Evolutionary conservation across 2,329 filamentous ascomycete genomes (phyloP), one percentile per base, ranked within the genome.

Genomic region (Ophiostoma sp.): DNA sequence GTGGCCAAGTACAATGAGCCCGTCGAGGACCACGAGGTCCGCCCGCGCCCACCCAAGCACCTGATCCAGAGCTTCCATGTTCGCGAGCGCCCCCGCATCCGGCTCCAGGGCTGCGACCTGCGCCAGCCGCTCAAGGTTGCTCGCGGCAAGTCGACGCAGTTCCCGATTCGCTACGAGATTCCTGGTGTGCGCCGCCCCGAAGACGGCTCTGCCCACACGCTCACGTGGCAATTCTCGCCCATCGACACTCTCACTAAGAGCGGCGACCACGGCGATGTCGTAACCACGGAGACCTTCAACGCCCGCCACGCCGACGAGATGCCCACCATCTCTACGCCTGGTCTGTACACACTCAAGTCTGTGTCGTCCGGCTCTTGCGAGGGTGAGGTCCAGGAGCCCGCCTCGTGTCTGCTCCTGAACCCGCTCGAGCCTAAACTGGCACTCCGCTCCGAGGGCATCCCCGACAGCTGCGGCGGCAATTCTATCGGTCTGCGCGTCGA

Each of bases 381-480:
- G 45, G 96, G 96, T 63, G 95, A 98, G 77, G 90, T 99, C 4
- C 87, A 95, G 76, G 96, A 99, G 80, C 96, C 96, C 36, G 93
- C 95, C 2, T 96, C 95, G n/a, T 98, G 95, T 81, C 86, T 97
- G 74, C 85, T 99, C 71, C 87, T 97, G 76, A 99, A 98, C 77
- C 96, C 96, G 5, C 91, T 96, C 0, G 91, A 97, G 82, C 96
- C 96, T 11, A 89, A 91, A 72, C 81, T 99, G 73, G 86, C 89
- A 4, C 85, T 99, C 69, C 88, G 87, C 42, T 87, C 90, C 7
- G 92, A 97, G 77, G 91, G 94, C 75, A 94, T 99, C 59, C 92
- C 93, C 70, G 96, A 99, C 81, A 97, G 97, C 80, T 99, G 96
- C 80, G 95, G 95, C 48, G 94, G 95, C 66, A 97, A 94, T 79